A percentile compares a stretch with the other conserved stretches of the same genome.
These are phyloP conservation scores for Pelargonium cotyledonis DNA, from an alignment of 441 rosid genomes.

Conservation along the genomic window DNA sequence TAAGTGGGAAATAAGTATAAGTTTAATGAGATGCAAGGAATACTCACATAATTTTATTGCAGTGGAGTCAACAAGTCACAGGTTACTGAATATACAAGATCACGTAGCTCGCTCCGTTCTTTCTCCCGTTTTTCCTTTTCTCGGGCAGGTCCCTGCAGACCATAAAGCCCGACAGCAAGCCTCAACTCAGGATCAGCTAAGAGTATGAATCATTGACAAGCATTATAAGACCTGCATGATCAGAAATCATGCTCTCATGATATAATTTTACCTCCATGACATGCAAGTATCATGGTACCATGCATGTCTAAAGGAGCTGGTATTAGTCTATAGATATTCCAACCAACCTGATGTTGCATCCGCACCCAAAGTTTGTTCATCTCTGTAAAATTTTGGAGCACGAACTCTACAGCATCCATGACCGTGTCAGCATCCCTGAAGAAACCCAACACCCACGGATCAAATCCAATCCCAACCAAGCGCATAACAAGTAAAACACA, in stretches of 20 bases:
- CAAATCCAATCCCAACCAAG: constrained; percentile 10
- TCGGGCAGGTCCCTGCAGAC: constrained; percentile 91
- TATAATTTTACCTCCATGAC: constrained; percentile 41
- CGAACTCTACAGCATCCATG: constrained; percentile 68
- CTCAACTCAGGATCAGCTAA: constrained; percentile 76
- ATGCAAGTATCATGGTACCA: constrained; percentile 41
- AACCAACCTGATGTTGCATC: constrained; percentile 86
- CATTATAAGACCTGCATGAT: constrained; percentile 69
- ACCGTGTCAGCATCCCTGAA: constrained; percentile 73
- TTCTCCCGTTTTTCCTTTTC: constrained; percentile 76
- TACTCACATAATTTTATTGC: constrained; percentile 30
- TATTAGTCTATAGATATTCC: constrained; percentile 34
- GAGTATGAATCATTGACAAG: constrained; percentile 63
- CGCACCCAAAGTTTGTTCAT: constrained; percentile 90
- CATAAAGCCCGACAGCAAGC: constrained; percentile 77
- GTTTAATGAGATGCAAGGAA: constrained; percentile 9
- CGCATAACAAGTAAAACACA: constrained; percentile 5
- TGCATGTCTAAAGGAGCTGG: constrained; percentile 42
- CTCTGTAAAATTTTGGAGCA: constrained; percentile 71
- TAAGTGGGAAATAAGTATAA: constrained; percentile 19
- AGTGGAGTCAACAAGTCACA: constrained; percentile 33
- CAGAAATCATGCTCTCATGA: constrained; percentile 67
- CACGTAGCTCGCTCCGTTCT: constrained; percentile 83
- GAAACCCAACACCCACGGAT: constrained; percentile 12
- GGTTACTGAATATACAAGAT: constrained; percentile 62